Conservation (phyloP, 1,139 yeast species). For the Geotrichum klebahnii region DNA sequence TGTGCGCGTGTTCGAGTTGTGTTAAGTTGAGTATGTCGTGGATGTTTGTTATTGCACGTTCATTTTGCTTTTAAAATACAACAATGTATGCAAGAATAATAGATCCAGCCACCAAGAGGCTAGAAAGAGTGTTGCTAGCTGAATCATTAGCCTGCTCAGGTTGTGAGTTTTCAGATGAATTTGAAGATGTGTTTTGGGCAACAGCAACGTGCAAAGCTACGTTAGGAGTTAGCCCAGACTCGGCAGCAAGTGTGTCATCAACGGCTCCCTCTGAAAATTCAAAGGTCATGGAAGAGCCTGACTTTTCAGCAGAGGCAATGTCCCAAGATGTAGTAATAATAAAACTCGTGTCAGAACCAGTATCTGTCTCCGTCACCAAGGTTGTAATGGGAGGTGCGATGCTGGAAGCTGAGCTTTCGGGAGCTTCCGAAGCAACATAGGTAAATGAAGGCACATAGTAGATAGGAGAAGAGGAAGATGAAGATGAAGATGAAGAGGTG, state of each 20-base stretch:
- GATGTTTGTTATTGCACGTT: background rate
- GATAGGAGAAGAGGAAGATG: conserved; percentile 21
- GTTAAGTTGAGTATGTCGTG: no score
- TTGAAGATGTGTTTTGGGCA: background rate
- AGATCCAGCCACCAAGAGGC: background rate
- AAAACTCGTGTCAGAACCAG: conserved; percentile 8
- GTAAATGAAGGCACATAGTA: conserved; percentile 10
- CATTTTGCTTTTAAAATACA: background rate
- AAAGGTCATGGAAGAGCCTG: conserved; percentile 10
- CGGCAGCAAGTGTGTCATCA: conserved; percentile 9
- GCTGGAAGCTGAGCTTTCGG: conserved; percentile 10
- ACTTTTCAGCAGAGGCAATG: background rate
- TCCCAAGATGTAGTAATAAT: conserved; percentile 16
- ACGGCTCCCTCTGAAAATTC: conserved; percentile 13
- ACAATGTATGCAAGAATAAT: background rate
- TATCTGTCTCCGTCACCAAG: conserved; percentile 3
- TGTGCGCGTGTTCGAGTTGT: no score
- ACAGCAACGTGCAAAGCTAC: background rate
- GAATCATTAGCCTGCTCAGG: conserved; percentile 4
- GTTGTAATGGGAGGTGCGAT: conserved; percentile 14
- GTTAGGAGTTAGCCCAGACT: no score
- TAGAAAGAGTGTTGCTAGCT: no score
- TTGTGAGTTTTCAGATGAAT: background rate
- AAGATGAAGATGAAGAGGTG: conserved; percentile 20
- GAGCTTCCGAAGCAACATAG: conserved; percentile 1